Conservation (phyloP, 345 rosid species). For the Salix koriyanagi region DNA sequence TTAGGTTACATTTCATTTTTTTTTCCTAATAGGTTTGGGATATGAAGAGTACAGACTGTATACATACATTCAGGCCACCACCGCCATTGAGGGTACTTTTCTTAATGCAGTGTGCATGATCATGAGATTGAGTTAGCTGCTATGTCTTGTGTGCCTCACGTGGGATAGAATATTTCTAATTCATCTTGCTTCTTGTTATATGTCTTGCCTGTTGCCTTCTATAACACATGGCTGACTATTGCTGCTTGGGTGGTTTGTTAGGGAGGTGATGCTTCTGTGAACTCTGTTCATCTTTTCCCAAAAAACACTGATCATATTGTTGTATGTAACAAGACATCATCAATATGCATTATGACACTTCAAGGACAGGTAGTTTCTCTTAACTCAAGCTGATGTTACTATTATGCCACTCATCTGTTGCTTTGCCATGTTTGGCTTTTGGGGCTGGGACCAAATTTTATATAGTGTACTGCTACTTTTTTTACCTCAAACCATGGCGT, state of each 20-base stretch:
- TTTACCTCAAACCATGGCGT: not conserved
- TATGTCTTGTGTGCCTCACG: conserved; percentile 9
- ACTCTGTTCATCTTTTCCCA: conserved; percentile 88
- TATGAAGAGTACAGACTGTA: conserved; percentile 86
- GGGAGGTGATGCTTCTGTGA: conserved; percentile 99
- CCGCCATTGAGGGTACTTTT: conserved; percentile 77
- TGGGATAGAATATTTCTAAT: not conserved
- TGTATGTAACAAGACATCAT: conserved; percentile 92
- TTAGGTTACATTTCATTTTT: not conserved
- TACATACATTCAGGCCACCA: conserved; percentile 90
- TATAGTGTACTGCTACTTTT: not conserved
- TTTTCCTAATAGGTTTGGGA: conserved; percentile 75
- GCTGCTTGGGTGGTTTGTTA: conserved; percentile 25
- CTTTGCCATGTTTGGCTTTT: not conserved
- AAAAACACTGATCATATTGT: conserved; percentile 81
- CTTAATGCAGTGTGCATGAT: conserved; percentile 6
- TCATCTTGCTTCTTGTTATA: not conserved
- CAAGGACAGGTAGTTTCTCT: conserved; percentile 77
- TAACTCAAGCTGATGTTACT: not conserved
- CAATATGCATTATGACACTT: conserved; percentile 89
- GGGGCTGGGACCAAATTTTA: not conserved
- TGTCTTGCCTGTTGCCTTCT: not conserved
- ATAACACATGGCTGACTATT: not conserved
- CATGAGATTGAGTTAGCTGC: not conserved
- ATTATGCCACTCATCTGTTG: not conserved